A percentile compares a stretch with the other conserved stretches of the same genome.
Conservation (phyloP, 1,139 yeast species). For the Taphrina pruni region DNA sequence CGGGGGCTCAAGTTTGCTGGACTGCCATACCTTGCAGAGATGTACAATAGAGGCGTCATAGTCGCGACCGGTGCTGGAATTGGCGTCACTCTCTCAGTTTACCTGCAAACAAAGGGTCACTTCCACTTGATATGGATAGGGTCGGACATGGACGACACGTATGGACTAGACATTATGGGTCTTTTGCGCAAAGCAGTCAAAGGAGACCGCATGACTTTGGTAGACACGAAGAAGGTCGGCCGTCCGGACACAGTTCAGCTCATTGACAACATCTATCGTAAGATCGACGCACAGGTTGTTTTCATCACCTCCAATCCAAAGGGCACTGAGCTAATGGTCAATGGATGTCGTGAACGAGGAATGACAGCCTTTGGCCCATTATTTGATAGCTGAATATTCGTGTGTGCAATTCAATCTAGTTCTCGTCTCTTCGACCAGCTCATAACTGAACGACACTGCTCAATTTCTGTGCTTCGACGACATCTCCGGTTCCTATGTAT, state of each 20-base stretch:
- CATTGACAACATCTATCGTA: conserved; percentile 31
- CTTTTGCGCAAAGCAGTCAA: conserved; percentile 28
- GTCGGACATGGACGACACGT: conserved; percentile 27
- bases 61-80: conserved; percentile 41
- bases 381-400: conserved; percentile 20
- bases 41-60: conserved; percentile 38
- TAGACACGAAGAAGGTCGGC: conserved; percentile 33
- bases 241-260: conserved; percentile 36
- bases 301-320: conserved; percentile 37
- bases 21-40: conserved; percentile 35
- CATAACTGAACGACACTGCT: too few species aligned
- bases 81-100: conserved; percentile 38
- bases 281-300: conserved; percentile 35
- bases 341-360: conserved; percentile 37
- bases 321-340: conserved; percentile 35
- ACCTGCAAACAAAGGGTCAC: conserved; percentile 31
- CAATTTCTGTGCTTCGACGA: too few species aligned
- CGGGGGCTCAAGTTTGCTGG: conserved; percentile 38
- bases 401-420: too few species aligned
- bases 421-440: too few species aligned
- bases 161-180: conserved; percentile 36
- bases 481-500: too few species aligned
- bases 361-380: conserved; percentile 39
- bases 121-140: conserved; percentile 39
- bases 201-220: conserved; percentile 32